Base-by-base conservation (phyloP, 352 stramenopile genomes). In the Halophytophthora polymorphica region DNA sequence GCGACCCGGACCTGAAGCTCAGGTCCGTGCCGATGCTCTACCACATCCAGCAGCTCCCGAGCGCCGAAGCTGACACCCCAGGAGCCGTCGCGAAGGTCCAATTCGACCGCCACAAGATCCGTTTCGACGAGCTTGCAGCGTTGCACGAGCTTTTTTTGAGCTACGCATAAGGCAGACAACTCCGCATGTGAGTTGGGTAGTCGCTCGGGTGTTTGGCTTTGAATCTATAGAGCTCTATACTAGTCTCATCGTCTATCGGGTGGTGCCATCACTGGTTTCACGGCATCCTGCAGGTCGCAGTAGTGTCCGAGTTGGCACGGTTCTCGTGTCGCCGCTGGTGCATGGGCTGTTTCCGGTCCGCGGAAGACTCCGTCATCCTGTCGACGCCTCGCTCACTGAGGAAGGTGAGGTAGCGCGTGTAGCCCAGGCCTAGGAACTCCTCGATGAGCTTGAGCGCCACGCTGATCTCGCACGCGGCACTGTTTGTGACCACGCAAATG, bases 381-480 rank as follows among this genome's bases (percentile, higher is more conserved):
- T 70, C 53, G 41, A 78, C 69, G 11, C 81, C 81, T 6, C 77
- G 76, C 46, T 91, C 81, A 45, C 60, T 71, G 10, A 91, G 64
- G 35, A 91, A 91, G 10, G 52, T 51, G 23, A 86, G 50, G 49
- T 87, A 91, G 18, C 70, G 63, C 12, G 70, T 80, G 51, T 87
- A 91, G 45, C 61, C 86, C 11, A 91, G 61, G 0, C 73, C 76
- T 0, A 91, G 49, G 44, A 91, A 91, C 52, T 88, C 77, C 36
- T 91, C 81, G 31, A 89, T 74, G 56, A 82, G 36, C 5, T 63
- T 67, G 42, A 88, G 60, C 1, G 64, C 52, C 1, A 74, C 61
- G 28, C 50, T 76, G 45, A 88, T 81, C 55, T 91, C 73, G 57
- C 77, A 91, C 0, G 53, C 21, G 3, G 46, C 37, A 34, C 64